Percentiles rank a stretch among this genome's conserved stretches.
phyloP scores from a whole-genome alignment of 306 rosid genomes.

The Urtica urens region DNA sequence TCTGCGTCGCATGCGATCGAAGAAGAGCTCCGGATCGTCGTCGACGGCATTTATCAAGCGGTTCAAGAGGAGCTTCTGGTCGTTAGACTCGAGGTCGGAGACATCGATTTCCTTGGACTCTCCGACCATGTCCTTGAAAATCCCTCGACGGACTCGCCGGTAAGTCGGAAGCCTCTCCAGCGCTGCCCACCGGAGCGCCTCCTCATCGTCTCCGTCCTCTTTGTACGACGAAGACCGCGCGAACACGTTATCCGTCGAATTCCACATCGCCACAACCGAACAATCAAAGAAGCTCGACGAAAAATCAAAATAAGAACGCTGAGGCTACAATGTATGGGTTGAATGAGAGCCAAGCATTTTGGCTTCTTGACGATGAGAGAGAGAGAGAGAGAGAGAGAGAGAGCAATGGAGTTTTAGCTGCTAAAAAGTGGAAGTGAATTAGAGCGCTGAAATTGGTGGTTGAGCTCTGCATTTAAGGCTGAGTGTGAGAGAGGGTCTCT shows the following conservation, averaged over 20 bases:
- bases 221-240: conserved; percentile 48
- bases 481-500: conserved; percentile 4
- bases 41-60: conserved; percentile 43
- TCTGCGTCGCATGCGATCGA: conserved; percentile 55
- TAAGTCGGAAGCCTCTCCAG: conserved; percentile 85
- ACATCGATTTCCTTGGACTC: conserved; percentile 59
- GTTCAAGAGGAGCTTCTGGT: conserved; percentile 55
- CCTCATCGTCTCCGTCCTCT: conserved; percentile 58
- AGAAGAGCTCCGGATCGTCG: conserved; percentile 62
- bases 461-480: conserved; percentile 55
- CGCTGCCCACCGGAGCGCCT: conserved; percentile 97
- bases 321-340: conserved; percentile 4
- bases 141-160: conserved; percentile 62
- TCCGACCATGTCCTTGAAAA: conserved; percentile 57
- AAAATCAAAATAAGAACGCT: not conserved
- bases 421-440: not conserved
- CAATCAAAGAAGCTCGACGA: not conserved
- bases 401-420: not conserved
- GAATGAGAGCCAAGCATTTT: conserved; percentile 2
- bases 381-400: not conserved
- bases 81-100: conserved; percentile 41
- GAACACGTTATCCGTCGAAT: conserved; percentile 73
- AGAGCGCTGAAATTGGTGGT: conserved; percentile 37
- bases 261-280: conserved; percentile 51
- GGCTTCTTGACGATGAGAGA: not conserved